Percentiles rank a stretch among this genome's conserved stretches.
Conservation (phyloP, 2,329 filamentous ascomycete genomes). For the Fusarium newnesense region DNA sequence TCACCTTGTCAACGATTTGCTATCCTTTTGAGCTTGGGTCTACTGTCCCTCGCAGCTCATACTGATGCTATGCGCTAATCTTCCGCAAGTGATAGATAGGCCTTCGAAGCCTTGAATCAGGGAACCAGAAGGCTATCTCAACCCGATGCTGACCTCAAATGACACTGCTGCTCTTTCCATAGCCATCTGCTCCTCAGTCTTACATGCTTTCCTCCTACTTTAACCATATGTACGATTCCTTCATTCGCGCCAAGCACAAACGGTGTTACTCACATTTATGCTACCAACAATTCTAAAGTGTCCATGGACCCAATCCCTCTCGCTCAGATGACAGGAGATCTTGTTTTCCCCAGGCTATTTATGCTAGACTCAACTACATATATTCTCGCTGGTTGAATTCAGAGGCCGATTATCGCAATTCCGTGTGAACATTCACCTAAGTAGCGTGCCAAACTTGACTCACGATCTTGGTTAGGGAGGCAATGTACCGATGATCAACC, state of each 20-base stretch:
- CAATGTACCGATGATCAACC: too few species aligned
- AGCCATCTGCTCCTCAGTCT: neutral
- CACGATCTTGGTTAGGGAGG: too few species aligned
- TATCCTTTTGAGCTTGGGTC: neutral
- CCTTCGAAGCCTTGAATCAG: too few species aligned
- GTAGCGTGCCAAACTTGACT: too few species aligned
- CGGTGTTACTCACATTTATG: neutral
- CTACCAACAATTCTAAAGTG: too few species aligned
- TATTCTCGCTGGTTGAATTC: neutral
- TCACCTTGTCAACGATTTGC: neutral
- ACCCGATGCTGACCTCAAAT: neutral
- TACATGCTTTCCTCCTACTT: neutral
- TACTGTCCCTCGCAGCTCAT: neutral
- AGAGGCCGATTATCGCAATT: neutral
- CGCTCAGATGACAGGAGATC: neutral
- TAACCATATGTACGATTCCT: neutral
- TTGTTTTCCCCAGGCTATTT: neutral
- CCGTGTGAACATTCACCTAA: too few species aligned
- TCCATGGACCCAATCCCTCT: neutral
- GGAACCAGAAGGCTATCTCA: neutral
- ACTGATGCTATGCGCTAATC: neutral
- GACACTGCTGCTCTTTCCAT: neutral
- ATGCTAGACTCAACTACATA: neutral
- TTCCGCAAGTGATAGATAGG: neutral
- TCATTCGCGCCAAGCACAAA: fast-evolving